Conservation (phyloP, 2,329 filamentous ascomycete genomes). For the Calonectria hongkongensis region DNA sequence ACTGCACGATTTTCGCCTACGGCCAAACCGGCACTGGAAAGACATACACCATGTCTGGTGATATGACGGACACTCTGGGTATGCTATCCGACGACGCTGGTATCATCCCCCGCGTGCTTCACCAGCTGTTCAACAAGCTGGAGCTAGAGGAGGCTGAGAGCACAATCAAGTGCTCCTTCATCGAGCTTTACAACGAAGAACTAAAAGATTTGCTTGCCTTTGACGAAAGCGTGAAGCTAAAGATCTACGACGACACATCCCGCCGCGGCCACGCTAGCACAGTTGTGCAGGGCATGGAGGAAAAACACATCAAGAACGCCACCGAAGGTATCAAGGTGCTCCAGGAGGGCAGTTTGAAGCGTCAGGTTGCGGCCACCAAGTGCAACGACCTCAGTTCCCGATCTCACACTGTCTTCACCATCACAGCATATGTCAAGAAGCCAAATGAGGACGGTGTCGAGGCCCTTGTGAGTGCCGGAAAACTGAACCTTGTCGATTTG, state of each 20-base stretch:
- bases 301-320: conserved; percentile 91
- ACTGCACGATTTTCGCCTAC: conserved; percentile 99
- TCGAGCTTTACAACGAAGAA: conserved; percentile 99
- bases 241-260: conserved; percentile 94
- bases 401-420: conserved; percentile 97
- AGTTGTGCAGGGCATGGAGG: conserved; percentile 97
- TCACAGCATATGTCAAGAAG: conserved; percentile 92
- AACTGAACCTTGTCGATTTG: conserved; percentile 96
- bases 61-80: conserved; percentile 91
- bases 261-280: conserved; percentile 91
- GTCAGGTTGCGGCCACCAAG: conserved; percentile 99
- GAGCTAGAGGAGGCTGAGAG: conserved; percentile 86
- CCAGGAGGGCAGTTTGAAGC: conserved; percentile 91
- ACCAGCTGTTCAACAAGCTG: conserved; percentile 90
- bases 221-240: conserved; percentile 90
- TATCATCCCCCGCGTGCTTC: conserved; percentile 93
- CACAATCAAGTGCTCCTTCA: conserved; percentile 98
- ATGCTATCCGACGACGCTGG: conserved; percentile 93
- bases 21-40: conserved; percentile 98
- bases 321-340: conserved; percentile 91
- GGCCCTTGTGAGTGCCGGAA: conserved; percentile 92
- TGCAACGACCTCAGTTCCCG: conserved; percentile 98
- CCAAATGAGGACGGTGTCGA: conserved; percentile 88
- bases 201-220: conserved; percentile 89
- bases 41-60: conserved; percentile 99